These are phyloP conservation scores for Stachybotrys chartarum DNA, from an alignment of 2,329 filamentous ascomycete species.

Conservation along the genomic window DNA sequence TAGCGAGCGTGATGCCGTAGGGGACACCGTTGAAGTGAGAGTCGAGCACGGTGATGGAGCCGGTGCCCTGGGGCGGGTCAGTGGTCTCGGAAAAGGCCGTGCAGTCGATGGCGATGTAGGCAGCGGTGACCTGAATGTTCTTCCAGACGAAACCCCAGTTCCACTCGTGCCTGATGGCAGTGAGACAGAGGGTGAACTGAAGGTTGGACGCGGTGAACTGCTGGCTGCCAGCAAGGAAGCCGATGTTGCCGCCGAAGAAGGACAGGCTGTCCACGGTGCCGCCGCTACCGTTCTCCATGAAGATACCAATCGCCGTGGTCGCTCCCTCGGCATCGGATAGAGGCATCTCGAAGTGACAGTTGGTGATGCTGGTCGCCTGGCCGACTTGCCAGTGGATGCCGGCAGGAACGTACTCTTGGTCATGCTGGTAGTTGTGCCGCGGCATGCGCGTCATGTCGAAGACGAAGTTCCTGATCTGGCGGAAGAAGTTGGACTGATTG, in stretches of 20 bases:
- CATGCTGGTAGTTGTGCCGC: slow-evolving; percentile 22
- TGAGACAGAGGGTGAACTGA: slow-evolving; percentile 54
- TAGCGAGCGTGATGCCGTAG: slow-evolving; percentile 5
- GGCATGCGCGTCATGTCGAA: slow-evolving; percentile 48
- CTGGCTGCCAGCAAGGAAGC: slow-evolving; percentile 53
- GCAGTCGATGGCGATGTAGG: slow-evolving; percentile 53
- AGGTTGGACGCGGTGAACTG: slow-evolving; percentile 60
- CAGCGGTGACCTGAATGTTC: slow-evolving; percentile 51
- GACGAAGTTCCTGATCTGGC: slow-evolving; percentile 50
- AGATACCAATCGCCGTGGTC: slow-evolving; percentile 52
- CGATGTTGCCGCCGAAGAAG: slow-evolving; percentile 37
- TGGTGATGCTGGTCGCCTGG: slow-evolving; percentile 51
- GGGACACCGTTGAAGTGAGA: slow-evolving; percentile 21
- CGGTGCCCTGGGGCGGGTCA: slow-evolving; percentile 44
- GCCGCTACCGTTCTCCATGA: slow-evolving; percentile 52
- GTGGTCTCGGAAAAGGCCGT: slow-evolving; percentile 36
- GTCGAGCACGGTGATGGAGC: slow-evolving; percentile 66
- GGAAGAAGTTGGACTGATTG: slow-evolving; percentile 55
- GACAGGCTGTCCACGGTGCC: slow-evolving; percentile 47
- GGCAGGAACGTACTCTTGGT: slow-evolving; percentile 19
- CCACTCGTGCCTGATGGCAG: slow-evolving; percentile 60
- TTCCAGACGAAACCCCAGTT: slow-evolving; percentile 59
- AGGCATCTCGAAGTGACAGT: slow-evolving; percentile 50
- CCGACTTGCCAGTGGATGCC: slow-evolving; percentile 58
- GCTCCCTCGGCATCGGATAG: slow-evolving; percentile 21